A percentile compares a stretch with the other conserved stretches of the same genome.
These are phyloP conservation scores for Wickerhamiella musiphila DNA, from an alignment of 805 yeast genomes.

Conservation along the genomic window DNA sequence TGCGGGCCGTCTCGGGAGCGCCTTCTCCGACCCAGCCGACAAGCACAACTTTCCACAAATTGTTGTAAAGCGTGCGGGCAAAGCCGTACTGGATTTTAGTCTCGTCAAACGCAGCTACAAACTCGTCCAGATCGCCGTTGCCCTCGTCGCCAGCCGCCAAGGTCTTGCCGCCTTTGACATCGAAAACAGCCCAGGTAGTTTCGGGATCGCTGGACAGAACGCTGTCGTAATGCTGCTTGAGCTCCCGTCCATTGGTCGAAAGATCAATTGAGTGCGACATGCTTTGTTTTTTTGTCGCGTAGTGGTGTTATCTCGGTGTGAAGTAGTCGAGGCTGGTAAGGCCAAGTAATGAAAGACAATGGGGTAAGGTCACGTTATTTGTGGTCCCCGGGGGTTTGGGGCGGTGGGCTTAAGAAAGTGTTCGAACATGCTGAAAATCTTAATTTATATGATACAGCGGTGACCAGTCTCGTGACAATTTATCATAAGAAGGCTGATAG, in stretches of 20 bases:
- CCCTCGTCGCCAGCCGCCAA: constrained; percentile 31
- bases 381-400: no score
- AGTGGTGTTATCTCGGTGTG: no score
- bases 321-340: no score
- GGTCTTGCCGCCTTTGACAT: constrained; percentile 43
- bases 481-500: no score
- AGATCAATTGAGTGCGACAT: constrained; percentile 30
- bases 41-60: constrained; percentile 69
- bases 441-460: no score
- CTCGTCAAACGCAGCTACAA: constrained; percentile 68
- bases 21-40: constrained; percentile 93
- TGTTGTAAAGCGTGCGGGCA: constrained; percentile 73
- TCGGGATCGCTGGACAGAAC: constrained; percentile 63
- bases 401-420: no score
- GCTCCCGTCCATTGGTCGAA: constrained; percentile 54
- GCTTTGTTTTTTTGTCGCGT: no score
- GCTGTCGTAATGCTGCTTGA: constrained; percentile 57
- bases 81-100: constrained; percentile 82
- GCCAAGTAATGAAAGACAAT: no score
- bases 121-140: constrained; percentile 53
- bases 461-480: no score
- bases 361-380: no score
- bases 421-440: no score
- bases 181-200: constrained; percentile 61
- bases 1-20: constrained; percentile 41